phyloP scores from a whole-genome alignment of 73 alveolate genomes.

The Tetrahymena malaccensis region DNA sequence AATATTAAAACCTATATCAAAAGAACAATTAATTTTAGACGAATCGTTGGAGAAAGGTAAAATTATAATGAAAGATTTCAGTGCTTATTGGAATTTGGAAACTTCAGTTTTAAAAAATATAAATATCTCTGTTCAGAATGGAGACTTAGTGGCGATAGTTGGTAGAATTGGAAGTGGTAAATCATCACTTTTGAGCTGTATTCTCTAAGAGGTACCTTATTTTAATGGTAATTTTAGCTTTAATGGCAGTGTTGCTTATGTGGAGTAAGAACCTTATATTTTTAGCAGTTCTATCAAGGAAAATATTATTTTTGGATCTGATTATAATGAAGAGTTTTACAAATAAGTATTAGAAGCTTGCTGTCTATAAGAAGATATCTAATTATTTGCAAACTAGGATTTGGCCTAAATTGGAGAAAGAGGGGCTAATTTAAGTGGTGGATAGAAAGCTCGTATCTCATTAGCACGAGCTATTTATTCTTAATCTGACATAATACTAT shows the following conservation, averaged over 20 bases:
- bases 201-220: constrained; percentile 40
- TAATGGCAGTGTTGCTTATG: neutral
- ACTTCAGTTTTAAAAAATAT: constrained; percentile 35
- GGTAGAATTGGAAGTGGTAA: constrained; percentile 75
- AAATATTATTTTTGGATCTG: constrained; percentile 48
- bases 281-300: constrained; percentile 14
- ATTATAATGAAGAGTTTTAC: too few species aligned
- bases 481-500: neutral
- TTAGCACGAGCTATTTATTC: neutral
- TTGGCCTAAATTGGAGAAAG: neutral
- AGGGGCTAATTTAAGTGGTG: neutral
- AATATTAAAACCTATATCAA: too few species aligned
- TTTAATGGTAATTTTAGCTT: constrained; percentile 1
- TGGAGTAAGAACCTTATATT: constrained; percentile 11
- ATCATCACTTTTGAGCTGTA: constrained; percentile 37
- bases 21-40: too few species aligned
- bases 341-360: too few species aligned
- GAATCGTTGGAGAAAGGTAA: neutral
- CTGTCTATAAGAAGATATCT: too few species aligned
- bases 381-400: neutral
- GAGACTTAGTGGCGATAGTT: constrained; percentile 52
- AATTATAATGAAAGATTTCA: neutral
- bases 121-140: constrained; percentile 7
- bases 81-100: neutral
- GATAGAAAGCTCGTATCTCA: neutral